Conservation (phyloP, 2,329 filamentous ascomycete species). For the Fusarium nurragi region DNA sequence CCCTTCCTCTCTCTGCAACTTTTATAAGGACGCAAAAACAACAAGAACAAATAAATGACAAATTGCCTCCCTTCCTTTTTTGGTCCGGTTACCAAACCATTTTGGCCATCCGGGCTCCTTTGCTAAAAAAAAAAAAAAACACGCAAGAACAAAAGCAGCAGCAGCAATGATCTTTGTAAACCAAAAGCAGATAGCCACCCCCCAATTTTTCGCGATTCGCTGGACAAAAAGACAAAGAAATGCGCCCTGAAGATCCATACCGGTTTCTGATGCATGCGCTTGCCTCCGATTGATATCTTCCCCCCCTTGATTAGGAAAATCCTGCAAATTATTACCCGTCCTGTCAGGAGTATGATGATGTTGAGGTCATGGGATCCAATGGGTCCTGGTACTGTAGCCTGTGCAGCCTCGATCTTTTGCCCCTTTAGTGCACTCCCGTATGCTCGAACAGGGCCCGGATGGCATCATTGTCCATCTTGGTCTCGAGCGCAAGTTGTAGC, state of each 20-base stretch:
- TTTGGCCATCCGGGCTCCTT: slow-evolving; percentile 30
- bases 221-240: slow-evolving; percentile 18
- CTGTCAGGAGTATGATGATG: slow-evolving; percentile 22
- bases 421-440: slow-evolving; percentile 40
- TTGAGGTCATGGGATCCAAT: neutral
- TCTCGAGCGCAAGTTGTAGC: slow-evolving; percentile 55
- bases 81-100: neutral
- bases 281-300: slow-evolving; percentile 19
- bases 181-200: slow-evolving; percentile 33
- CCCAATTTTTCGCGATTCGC: slow-evolving; percentile 30
- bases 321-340: slow-evolving; percentile 15
- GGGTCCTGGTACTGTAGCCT: neutral
- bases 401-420: slow-evolving; percentile 13
- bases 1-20: slow-evolving; percentile 6
- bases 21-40: slow-evolving; percentile 12
- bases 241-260: slow-evolving; percentile 32
- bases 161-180: slow-evolving; percentile 14
- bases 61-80: slow-evolving; percentile 26
- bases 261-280: slow-evolving; percentile 28
- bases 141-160: neutral
- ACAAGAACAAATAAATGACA: slow-evolving; percentile 15
- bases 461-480: slow-evolving; percentile 40
- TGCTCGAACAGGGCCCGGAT: slow-evolving; percentile 46
- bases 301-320: slow-evolving; percentile 18
- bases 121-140: neutral